Evolutionary conservation across 352 stramenopile species (phyloP), one percentile per base, ranked within the genome.

Genomic region (Globisporangium uncinulatum): DNA sequence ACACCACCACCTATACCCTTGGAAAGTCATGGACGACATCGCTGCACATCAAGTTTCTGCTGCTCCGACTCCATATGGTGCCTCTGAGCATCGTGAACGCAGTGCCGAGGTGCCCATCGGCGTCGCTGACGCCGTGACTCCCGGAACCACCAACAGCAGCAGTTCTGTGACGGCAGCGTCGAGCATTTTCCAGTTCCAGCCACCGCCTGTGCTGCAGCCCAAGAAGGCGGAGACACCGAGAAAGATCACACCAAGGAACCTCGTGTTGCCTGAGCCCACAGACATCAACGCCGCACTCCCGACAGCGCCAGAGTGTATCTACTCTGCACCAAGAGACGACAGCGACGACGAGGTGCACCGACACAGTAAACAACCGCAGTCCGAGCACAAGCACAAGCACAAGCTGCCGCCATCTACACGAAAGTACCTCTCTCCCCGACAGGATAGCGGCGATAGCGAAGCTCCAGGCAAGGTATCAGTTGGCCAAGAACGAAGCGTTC

Each of bases 181-280:
- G 41, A 61, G 54, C 46, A 74, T 79, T 21, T 81, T 74, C 59
- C 61, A 70, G 66, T 79, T 84, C 42, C 64, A 70, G 14, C 57
- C 70, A 13, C 34, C 34, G 10, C 34, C 34, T 1, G 47, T 61
- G 31, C 36, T 64, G 24, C 68, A 73, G 13, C 10, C 45, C 14
- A 76, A 73, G 65, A 57, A 64, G 29, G 41, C n/a, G 4, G 48
- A 49, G 50, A 57, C 46, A 4, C 50, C 55, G 24, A 53, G 31
- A 51, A 29, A 39, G 39, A 70, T 59, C 13, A 79, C 70, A 7
- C 73, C 72, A 17, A 56, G 70, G 11, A 79, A 78, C 17, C 34
- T 79, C 6, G 51, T 80, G 39, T 62, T 73, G 15, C 72, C 72
- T 0, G 63, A 82, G 49, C 56, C 76, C 13, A 65, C 50, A 6